phyloP scores from a whole-genome alignment of 2,329 filamentous ascomycete genomes.

The Paracorniculantispora psalliotae region DNA sequence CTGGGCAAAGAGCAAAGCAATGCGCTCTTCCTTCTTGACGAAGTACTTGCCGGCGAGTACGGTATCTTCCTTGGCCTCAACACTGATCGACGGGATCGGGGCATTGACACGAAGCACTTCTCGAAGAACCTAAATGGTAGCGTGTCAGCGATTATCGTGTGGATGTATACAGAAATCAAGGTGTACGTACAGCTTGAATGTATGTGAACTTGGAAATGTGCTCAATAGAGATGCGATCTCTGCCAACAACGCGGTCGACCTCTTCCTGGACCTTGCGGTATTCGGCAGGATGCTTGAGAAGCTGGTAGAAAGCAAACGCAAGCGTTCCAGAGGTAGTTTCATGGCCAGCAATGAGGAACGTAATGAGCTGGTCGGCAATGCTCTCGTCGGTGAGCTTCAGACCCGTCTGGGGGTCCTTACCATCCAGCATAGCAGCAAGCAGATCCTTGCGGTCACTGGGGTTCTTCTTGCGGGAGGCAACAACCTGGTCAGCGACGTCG shows the following conservation, averaged over 20 bases:
- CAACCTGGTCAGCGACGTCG: constrained; percentile 52
- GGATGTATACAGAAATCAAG: not conserved
- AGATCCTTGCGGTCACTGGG: constrained; percentile 59
- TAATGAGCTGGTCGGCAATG: constrained; percentile 67
- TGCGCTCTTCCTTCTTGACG: constrained; percentile 46
- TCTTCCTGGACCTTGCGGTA: constrained; percentile 61
- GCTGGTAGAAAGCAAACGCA: constrained; percentile 59
- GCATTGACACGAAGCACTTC: constrained; percentile 61
- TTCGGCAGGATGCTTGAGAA: constrained; percentile 57
- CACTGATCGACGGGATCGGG: constrained; percentile 53
- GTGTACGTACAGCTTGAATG: constrained; percentile 47
- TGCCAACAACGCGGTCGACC: constrained; percentile 60
- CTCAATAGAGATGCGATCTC: constrained; percentile 50
- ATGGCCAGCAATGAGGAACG: constrained; percentile 66
- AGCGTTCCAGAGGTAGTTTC: constrained; percentile 67
- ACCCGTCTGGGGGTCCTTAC: constrained; percentile 62
- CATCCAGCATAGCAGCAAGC: constrained; percentile 64
- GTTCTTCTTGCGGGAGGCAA: constrained; percentile 52
- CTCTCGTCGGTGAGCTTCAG: constrained; percentile 56
- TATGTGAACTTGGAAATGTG: constrained; percentile 63
- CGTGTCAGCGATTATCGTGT: not conserved
- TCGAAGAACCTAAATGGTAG: constrained; percentile 42
- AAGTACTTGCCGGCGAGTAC: constrained; percentile 58
- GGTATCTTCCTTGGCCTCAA: constrained; percentile 49
- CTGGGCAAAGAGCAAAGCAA: constrained; percentile 46